These are phyloP conservation scores for Suillus clintonianus DNA, from an alignment of 768 basidiomycete species.

Conservation along the genomic window DNA sequence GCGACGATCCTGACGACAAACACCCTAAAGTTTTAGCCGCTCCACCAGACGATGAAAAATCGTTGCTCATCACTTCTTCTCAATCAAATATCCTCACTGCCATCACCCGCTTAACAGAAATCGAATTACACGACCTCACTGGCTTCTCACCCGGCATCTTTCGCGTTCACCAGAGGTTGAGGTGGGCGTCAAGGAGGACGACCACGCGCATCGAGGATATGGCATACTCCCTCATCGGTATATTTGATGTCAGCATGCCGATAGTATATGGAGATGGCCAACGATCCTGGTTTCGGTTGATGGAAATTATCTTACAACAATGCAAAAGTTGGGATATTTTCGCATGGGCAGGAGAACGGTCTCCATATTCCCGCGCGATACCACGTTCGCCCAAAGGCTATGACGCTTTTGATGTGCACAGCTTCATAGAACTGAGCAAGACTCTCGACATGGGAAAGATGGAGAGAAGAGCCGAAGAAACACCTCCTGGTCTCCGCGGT, in stretches of 20 bases:
- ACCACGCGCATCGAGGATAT: constrained; percentile 25
- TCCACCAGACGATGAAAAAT: neutral
- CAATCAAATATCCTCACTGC: constrained; percentile 8
- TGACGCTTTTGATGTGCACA: constrained; percentile 14
- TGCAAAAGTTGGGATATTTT: constrained; percentile 9
- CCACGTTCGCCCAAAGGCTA: constrained; percentile 25
- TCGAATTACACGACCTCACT: constrained; percentile 12
- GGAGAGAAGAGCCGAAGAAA: neutral
- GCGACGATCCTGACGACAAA: neutral
- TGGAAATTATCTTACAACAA: constrained; percentile 5
- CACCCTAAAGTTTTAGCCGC: constrained; percentile 11
- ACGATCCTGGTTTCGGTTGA: constrained; percentile 23
- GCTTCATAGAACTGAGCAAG: neutral
- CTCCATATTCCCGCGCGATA: constrained; percentile 3
- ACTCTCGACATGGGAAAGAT: neutral
- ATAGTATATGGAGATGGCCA: constrained; percentile 26
- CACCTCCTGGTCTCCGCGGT: neutral
- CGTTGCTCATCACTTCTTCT: constrained; percentile 9
- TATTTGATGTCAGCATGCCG: constrained; percentile 23
- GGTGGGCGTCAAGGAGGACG: constrained; percentile 25
- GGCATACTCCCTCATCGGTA: constrained; percentile 25
- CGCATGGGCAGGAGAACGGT: constrained; percentile 9
- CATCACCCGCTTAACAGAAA: constrained; percentile 13
- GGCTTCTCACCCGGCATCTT: constrained; percentile 13
- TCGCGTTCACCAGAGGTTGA: constrained; percentile 19